phyloP scores from a whole-genome alignment of 148 eudicot species.

The Vaccinium corymbosum region DNA sequence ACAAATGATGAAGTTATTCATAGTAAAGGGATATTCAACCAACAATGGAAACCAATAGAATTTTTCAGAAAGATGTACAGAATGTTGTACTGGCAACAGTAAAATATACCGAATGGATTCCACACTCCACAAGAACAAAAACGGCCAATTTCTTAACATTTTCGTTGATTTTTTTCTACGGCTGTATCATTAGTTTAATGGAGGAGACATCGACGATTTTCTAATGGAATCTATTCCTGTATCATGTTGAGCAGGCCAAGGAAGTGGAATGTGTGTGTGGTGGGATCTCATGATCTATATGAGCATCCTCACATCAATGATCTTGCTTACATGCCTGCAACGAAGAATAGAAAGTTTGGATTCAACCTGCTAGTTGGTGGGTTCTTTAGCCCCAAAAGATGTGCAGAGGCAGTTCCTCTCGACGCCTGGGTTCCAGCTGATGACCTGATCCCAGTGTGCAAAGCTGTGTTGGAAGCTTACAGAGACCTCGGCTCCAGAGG shows the following conservation, averaged over 20 bases:
- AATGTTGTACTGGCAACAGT: too few species aligned
- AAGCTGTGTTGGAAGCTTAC: conserved; percentile 81
- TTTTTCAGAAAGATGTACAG: too few species aligned
- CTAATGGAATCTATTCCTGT: background rate
- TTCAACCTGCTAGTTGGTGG: conserved; percentile 93
- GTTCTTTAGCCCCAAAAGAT: conserved; percentile 87
- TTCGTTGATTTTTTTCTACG: background rate
- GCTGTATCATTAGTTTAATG: background rate
- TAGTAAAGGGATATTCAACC: too few species aligned
- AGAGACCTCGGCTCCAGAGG: conserved; percentile 95
- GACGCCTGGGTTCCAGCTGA: conserved; percentile 95
- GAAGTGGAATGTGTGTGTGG: conserved; percentile 96
- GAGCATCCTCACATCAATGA: conserved; percentile 99
- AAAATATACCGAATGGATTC: too few species aligned
- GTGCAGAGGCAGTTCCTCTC: conserved; percentile 89
- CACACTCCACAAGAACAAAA: too few species aligned
- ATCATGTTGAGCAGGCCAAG: conserved; percentile 57
- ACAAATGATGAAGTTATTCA: too few species aligned
- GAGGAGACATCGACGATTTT: background rate
- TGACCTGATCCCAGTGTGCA: conserved; percentile 62
- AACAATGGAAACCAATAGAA: too few species aligned
- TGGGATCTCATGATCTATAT: conserved; percentile 90
- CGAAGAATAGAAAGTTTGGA: conserved; percentile 69
- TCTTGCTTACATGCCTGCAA: conserved; percentile 97
- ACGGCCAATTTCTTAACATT: too few species aligned